Conservation (phyloP, 805 yeast genomes). For the Sugiyamaella smithiae region DNA sequence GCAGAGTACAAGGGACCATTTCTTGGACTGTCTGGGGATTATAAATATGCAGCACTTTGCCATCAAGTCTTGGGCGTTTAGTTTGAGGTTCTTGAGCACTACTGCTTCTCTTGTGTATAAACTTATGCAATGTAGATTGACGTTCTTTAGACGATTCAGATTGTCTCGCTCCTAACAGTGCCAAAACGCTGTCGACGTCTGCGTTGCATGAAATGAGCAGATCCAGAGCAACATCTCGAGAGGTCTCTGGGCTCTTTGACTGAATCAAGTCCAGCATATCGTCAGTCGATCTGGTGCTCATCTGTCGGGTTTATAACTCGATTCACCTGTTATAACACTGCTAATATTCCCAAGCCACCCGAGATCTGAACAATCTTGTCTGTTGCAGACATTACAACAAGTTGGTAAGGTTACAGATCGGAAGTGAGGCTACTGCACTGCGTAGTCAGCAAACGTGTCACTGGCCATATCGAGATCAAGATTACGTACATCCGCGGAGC, state of each 20-base stretch:
- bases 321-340: no score
- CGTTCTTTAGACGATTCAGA: neutral
- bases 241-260: slow-evolving; percentile 44
- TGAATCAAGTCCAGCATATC: slow-evolving; percentile 35
- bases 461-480: no score
- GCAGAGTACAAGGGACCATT: slow-evolving; percentile 51
- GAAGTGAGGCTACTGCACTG: no score
- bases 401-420: no score
- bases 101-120: slow-evolving; percentile 1
- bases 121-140: slow-evolving; percentile 19
- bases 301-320: no score
- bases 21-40: slow-evolving; percentile 51
- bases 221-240: slow-evolving; percentile 45
- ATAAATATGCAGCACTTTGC: slow-evolving; percentile 39
- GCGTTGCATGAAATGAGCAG: slow-evolving; percentile 55
- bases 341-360: no score
- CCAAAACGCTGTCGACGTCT: slow-evolving; percentile 42
- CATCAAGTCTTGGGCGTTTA: neutral
- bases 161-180: slow-evolving; percentile 35
- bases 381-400: no score
- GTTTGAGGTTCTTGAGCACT: neutral
- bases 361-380: no score
- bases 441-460: no score
- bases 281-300: slow-evolving; percentile 33
- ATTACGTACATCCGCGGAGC: no score